phyloP scores from a whole-genome alignment of 805 yeast species.

The Myxozyma neotropica region DNA sequence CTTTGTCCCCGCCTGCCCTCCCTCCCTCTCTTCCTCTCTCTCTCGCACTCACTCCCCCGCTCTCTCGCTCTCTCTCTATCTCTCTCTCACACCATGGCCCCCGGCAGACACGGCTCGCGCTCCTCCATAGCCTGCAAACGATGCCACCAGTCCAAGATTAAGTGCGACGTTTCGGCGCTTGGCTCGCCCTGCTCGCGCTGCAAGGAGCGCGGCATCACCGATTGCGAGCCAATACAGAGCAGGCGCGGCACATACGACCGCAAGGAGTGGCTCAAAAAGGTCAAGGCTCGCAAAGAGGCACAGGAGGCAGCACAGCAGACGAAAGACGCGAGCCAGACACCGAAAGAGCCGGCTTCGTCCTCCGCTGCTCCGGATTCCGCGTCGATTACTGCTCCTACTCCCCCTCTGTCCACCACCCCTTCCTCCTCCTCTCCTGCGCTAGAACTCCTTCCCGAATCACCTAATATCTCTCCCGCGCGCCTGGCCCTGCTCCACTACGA shows the following conservation, averaged over 20 bases:
- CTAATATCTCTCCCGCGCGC: neutral
- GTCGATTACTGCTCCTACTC: neutral
- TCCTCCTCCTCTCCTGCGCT: neutral
- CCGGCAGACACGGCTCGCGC: slow-evolving; percentile 9
- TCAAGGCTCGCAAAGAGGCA: slow-evolving; percentile 9
- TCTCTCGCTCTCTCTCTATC: neutral
- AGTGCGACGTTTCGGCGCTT: slow-evolving; percentile 19
- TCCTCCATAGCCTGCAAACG: slow-evolving; percentile 24
- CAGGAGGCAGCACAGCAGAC: neutral
- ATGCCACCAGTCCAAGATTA: slow-evolving; percentile 20
- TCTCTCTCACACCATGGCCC: neutral
- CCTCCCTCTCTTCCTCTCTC: slow-evolving; percentile 17
- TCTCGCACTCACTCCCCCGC: too few species aligned
- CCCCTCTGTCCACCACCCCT: neutral
- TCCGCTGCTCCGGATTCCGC: neutral
- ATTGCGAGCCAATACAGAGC: slow-evolving; percentile 21
- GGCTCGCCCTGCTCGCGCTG: slow-evolving; percentile 26
- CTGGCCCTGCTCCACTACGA: slow-evolving; percentile 3
- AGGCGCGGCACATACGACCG: slow-evolving; percentile 27
- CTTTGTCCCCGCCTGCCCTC: neutral
- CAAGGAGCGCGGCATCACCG: slow-evolving; percentile 10
- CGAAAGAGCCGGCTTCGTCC: neutral
- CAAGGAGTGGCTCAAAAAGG: slow-evolving; percentile 20
- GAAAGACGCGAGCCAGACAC: neutral
- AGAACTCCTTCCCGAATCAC: too few species aligned